Evolutionary conservation across 768 basidiomycete genomes (phyloP), one percentile per base, ranked within the genome.

Genomic region (Macrocybe gigantea): DNA sequence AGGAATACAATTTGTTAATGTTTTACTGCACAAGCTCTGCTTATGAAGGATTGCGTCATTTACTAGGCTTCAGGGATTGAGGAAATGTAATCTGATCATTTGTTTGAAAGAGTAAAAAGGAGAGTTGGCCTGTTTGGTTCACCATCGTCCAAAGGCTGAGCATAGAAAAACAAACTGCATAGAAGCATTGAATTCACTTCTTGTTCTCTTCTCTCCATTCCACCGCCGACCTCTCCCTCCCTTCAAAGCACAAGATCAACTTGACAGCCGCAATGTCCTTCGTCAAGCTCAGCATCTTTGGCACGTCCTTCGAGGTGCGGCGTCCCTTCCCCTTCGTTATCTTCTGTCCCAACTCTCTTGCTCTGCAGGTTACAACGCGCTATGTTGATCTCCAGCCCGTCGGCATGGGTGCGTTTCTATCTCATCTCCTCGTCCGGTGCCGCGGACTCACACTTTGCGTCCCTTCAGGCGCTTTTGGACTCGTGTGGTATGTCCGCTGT

Each of bases 381-480:
- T 99, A 99, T 88, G 88, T 96, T 65, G 96, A 99, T 73, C 84
- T 99, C 8, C 95, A 98, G 62, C 95, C 95, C 30, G 95, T 98
- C 39, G 96, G 95, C 65, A 98, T 98, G 95, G 95, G 95, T 90
- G 52, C 67, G 86, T 68, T n/a, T n/a, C 40, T 47, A 36, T 29
- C 45, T 42, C 46, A 48, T 37, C 2, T 10, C 14, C 6, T 38
- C 11, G 30, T 34, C 15, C 29, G 14, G 33, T 34, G 38, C 22
- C 40, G 33, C 46, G 41, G 54, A 49, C 48, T 36, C 14, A 12
- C 44, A 38, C 59, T 64, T 53, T 63, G 52, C 54, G 32, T 41
- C 50, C 35, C 37, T 29, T 45, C 34, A 90, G 92, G 92, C 54
- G 96, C 96, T 35, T 98, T 99, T 62, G 96, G 96, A 50, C 89